Conservation (phyloP, 331 rosid genomes). For the Malus hybrid region DNA sequence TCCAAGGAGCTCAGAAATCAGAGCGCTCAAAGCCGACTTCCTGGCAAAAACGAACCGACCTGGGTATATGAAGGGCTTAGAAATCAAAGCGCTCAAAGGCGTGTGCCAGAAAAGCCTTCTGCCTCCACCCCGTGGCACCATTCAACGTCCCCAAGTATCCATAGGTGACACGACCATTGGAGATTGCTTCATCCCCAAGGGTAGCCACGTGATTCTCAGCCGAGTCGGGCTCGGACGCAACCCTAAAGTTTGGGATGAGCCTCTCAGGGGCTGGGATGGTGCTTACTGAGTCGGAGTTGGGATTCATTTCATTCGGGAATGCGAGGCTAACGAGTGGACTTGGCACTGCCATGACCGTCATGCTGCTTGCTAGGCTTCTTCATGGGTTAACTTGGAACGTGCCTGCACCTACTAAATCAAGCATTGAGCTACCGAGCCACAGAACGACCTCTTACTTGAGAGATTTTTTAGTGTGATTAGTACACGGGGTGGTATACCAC, state of each 20-base stretch:
- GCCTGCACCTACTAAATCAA: not conserved
- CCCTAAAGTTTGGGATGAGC: conserved; percentile 24
- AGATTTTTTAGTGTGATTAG: too few relatives aligned
- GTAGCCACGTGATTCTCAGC: conserved; percentile 20
- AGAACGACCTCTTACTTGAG: not conserved
- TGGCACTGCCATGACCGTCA: conserved; percentile 21
- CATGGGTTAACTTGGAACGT: conserved; percentile 37
- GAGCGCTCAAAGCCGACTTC: too few relatives aligned
- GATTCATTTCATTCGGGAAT: conserved; percentile 29
- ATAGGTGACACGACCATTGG: not conserved
- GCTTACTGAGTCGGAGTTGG: conserved; percentile 15
- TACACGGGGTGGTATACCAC: too few relatives aligned
- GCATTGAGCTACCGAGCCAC: conserved; percentile 16
- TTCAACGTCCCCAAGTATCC: conserved; percentile 15
- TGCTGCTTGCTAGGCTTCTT: conserved; percentile 36
- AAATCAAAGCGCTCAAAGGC: not conserved
- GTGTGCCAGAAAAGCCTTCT: conserved; percentile 14
- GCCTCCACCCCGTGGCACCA: conserved; percentile 22
- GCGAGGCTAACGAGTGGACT: conserved; percentile 13
- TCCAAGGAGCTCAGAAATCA: too few relatives aligned
- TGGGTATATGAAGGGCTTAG: too few relatives aligned
- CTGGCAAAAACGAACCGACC: too few relatives aligned
- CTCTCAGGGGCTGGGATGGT: not conserved
- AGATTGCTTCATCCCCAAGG: conserved; percentile 29
- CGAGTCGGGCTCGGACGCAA: conserved; percentile 21